Conservation (phyloP, 805 yeast genomes). For the Starmerella lactis-condensi region DNA sequence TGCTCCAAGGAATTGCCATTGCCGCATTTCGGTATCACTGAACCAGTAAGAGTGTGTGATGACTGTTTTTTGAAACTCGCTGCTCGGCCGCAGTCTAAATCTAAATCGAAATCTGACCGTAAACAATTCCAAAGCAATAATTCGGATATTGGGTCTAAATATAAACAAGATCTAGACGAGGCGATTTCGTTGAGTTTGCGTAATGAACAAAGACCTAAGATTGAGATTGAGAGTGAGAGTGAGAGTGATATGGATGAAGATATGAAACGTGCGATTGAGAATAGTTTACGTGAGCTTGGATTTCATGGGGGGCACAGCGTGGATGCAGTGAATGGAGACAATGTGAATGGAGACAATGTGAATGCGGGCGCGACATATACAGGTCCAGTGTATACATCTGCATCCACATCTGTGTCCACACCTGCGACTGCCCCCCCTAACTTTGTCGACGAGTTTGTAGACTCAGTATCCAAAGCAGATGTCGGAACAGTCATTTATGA, state of each 20-base stretch:
- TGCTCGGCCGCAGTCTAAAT: conserved; percentile 11
- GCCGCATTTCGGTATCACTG: conserved; percentile 69
- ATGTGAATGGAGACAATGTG: too few relatives aligned
- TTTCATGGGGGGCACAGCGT: too few relatives aligned
- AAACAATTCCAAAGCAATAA: not conserved
- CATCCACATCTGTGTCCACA: not conserved
- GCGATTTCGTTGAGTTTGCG: conserved; percentile 65
- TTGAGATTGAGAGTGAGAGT: conserved; percentile 11
- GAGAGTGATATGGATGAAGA: conserved; percentile 75
- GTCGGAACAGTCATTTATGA: conserved; percentile 16
- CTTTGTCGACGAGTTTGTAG: conserved; percentile 6
- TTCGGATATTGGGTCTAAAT: conserved; percentile 6
- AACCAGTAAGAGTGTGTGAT: conserved; percentile 86
- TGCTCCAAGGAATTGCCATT: conserved; percentile 55
- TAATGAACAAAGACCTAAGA: conserved; percentile 2
- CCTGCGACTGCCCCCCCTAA: not conserved
- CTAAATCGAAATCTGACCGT: not conserved
- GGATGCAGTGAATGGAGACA: too few relatives aligned
- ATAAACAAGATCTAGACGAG: conserved; percentile 42
- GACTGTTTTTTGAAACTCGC: conserved; percentile 53
- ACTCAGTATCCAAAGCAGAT: conserved; percentile 8
- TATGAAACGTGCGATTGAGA: conserved; percentile 84
- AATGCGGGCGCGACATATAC: not conserved
- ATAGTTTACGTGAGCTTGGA: conserved; percentile 68
- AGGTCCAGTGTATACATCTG: not conserved